Evolutionary conservation across 139 green algal genomes (phyloP).

Genomic region (Chlamydomonas sphaeroides): DNA sequence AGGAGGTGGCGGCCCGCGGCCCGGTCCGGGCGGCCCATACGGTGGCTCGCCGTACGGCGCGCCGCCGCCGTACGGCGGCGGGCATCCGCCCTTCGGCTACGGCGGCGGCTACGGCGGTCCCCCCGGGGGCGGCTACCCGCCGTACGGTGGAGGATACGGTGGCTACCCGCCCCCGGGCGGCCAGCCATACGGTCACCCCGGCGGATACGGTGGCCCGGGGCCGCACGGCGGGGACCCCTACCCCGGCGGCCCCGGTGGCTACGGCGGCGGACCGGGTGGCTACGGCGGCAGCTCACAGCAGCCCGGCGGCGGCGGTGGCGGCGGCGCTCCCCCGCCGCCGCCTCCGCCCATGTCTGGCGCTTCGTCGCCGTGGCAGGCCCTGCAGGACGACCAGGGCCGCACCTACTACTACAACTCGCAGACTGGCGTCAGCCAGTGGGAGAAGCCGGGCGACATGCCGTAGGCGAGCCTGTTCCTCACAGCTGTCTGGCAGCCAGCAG

Average conservation of each 20-base stretch:
- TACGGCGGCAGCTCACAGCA: conserved; percentile 31
- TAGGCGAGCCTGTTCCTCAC: background rate
- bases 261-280: background rate
- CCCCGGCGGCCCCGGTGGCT: background rate
- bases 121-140: background rate
- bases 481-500: too few relatives aligned
- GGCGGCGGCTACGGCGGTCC: background rate
- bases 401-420: conserved; percentile 94
- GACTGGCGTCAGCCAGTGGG: conserved; percentile 91
- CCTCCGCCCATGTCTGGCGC: background rate
- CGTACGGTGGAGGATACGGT: conserved; percentile 21
- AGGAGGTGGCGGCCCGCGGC: too few relatives aligned
- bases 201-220: conserved; percentile 28
- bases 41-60: background rate
- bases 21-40: conserved; percentile 1
- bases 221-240: conserved; percentile 21
- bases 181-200: conserved; percentile 36
- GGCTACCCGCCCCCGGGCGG: conserved; percentile 7
- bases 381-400: conserved; percentile 79
- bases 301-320: background rate
- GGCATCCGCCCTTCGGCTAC: conserved; percentile 18
- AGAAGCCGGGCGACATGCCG: conserved; percentile 82
- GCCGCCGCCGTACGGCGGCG: conserved; percentile 1
- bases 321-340: too few relatives aligned
- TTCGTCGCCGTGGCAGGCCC: conserved; percentile 67